Percentiles rank a stretch among this genome's conserved stretches.
Conservation (phyloP, 306 rosid genomes). For the Quillaja saponaria region DNA sequence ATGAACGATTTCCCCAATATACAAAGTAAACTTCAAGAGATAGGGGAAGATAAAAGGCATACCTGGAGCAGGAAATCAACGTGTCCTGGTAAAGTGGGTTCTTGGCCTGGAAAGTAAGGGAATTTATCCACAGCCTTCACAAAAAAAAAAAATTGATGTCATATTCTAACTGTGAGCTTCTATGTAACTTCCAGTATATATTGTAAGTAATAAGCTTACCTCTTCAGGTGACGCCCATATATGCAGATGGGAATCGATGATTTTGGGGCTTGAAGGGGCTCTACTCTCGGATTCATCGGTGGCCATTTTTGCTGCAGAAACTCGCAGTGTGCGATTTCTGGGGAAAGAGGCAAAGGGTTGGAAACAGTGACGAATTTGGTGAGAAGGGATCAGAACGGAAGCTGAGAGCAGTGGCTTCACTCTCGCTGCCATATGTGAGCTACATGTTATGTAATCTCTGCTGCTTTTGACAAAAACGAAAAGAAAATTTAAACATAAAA, state of each 20-base stretch:
- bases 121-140: conserved; percentile 62
- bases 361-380: background rate
- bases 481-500: no score
- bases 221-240: conserved; percentile 87
- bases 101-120: conserved; percentile 78
- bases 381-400: conserved; percentile 4
- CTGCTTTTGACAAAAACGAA: no score
- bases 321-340: conserved; percentile 21
- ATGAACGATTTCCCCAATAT: no score
- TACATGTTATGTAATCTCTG: no score
- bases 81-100: conserved; percentile 69
- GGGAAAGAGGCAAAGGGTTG: conserved; percentile 2
- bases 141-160: background rate
- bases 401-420: conserved; percentile 28
- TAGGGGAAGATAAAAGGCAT: conserved; percentile 1
- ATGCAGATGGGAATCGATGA: conserved; percentile 85
- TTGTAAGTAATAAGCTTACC: no score
- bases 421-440: no score
- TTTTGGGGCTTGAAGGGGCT: conserved; percentile 22
- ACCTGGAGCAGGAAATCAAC: conserved; percentile 77
- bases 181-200: no score
- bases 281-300: conserved; percentile 17
- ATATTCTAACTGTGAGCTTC: no score
- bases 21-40: no score
- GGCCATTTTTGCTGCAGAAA: conserved; percentile 42